Percentiles rank a stretch among this genome's conserved stretches.
phyloP scores from a whole-genome alignment of 441 rosid species.

The Viola pubescens region DNA sequence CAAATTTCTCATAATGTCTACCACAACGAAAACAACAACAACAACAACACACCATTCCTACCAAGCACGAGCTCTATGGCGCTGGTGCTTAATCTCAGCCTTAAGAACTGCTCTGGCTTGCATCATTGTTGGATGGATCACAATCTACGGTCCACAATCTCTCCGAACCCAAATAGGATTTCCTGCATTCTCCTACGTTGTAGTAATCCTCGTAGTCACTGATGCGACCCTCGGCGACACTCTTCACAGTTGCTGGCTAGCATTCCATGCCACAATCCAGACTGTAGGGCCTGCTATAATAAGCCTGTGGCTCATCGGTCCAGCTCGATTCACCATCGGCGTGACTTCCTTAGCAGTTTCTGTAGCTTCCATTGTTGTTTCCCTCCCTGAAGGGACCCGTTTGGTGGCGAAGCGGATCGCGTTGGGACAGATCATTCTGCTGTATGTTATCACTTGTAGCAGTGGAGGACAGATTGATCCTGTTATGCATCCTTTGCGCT shows the following conservation, averaged over 20 bases:
- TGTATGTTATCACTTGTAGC: conserved; percentile 50
- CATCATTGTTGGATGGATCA: conserved; percentile 45
- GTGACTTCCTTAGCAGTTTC: conserved; percentile 58
- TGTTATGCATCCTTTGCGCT: conserved; percentile 60
- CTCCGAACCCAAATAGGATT: conserved; percentile 34
- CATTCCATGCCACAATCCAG: conserved; percentile 64
- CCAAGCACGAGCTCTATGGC: conserved; percentile 35
- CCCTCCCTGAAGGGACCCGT: conserved; percentile 48
- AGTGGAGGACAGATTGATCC: conserved; percentile 46
- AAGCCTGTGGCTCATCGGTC: conserved; percentile 59
- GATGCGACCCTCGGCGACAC: conserved; percentile 80
- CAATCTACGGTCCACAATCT: conserved; percentile 48
- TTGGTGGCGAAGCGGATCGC: conserved; percentile 63
- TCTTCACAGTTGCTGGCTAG: conserved; percentile 63
- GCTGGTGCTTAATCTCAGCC: conserved; percentile 46
- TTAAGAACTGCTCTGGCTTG: conserved; percentile 65
- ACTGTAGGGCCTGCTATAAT: conserved; percentile 60
- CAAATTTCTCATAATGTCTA: conserved; percentile 12
- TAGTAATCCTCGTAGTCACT: conserved; percentile 41
- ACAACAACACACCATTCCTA: background rate
- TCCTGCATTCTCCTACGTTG: conserved; percentile 66
- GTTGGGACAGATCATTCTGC: conserved; percentile 65
- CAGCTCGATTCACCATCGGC: conserved; percentile 39
- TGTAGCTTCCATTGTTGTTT: conserved; percentile 53
- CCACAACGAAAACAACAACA: background rate